Conservation (phyloP, 1,284 basidiomycete species). For the Ceratobasidium papillatum region DNA sequence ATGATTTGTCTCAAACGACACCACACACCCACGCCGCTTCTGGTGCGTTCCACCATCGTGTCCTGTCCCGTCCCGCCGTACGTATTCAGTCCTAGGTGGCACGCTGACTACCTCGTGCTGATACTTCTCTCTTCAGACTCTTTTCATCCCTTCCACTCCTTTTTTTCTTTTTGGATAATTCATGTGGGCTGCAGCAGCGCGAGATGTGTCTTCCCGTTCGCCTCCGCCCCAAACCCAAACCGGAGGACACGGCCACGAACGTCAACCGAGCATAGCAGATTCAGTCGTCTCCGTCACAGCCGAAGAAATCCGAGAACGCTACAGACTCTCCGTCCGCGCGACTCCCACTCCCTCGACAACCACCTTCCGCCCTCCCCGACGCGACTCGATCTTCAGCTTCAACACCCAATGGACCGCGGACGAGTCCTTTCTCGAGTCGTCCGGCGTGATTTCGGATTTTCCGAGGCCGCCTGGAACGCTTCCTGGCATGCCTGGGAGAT, state of each 20-base stretch:
- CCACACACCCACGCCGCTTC: neutral
- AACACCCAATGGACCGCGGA: constrained; percentile 32
- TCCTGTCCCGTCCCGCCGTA: neutral
- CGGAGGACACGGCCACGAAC: neutral
- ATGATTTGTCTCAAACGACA: no score
- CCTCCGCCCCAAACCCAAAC: neutral
- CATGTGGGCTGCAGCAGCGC: constrained; percentile 12
- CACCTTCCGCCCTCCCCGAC: constrained; percentile 6
- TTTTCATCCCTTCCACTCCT: neutral
- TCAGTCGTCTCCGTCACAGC: constrained; percentile 24
- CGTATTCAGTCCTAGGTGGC: neutral
- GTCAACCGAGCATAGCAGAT: constrained; percentile 23
- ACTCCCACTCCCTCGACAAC: neutral
- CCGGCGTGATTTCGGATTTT: constrained; percentile 19
- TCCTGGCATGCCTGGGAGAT: neutral
- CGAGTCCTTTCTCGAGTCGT: constrained; percentile 20
- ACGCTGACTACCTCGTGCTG: neutral
- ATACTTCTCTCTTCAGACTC: neutral
- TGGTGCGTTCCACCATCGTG: neutral
- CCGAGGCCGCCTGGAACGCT: constrained; percentile 5
- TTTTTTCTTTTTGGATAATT: neutral
- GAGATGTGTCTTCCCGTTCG: constrained; percentile 6
- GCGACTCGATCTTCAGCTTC: constrained; percentile 35
- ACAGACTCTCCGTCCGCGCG: neutral
- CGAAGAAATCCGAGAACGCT: constrained; percentile 31